Percentiles rank a stretch among this genome's conserved stretches.
phyloP scores from a whole-genome alignment of 768 basidiomycete genomes.

The Russula lepida region DNA sequence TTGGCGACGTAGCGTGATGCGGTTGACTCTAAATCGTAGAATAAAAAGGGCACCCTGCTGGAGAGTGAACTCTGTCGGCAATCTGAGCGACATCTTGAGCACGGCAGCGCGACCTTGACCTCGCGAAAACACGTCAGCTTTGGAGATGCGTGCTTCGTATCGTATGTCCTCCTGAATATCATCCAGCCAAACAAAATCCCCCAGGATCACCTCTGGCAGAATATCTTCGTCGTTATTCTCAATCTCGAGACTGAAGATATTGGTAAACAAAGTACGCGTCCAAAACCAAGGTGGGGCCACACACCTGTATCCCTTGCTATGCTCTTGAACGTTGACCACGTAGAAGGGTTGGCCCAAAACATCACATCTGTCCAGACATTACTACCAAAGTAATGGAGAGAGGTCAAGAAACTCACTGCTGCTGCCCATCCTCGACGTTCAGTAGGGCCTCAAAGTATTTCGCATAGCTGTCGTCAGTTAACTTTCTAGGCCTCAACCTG shows the following conservation, averaged over 20 bases:
- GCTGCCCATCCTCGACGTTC: conserved; percentile 30
- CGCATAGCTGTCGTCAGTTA: conserved; percentile 3
- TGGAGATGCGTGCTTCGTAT: conserved; percentile 12
- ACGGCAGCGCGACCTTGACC: conserved; percentile 19
- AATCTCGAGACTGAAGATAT: neutral
- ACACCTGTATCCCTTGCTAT: neutral
- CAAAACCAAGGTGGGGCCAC: neutral
- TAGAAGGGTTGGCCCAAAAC: neutral
- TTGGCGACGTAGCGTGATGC: conserved; percentile 47
- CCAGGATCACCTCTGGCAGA: conserved; percentile 5
- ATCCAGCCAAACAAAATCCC: conserved; percentile 15
- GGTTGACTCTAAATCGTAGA: conserved; percentile 47
- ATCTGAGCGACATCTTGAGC: conserved; percentile 43
- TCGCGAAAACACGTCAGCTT: neutral
- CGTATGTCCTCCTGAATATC: conserved; percentile 4
- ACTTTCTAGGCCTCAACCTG: neutral
- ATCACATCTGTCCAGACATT: conserved; percentile 26
- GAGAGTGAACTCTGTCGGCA: conserved; percentile 36
- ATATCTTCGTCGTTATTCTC: conserved; percentile 9
- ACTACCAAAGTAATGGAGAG: conserved; percentile 13
- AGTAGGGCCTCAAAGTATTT: conserved; percentile 8
- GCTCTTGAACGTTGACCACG: neutral
- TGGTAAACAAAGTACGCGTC: neutral
- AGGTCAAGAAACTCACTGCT: conserved; percentile 37
- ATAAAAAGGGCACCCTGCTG: conserved; percentile 35